These are phyloP conservation scores for Piloderma croceum DNA, from an alignment of 768 basidiomycete species.

Conservation along the genomic window DNA sequence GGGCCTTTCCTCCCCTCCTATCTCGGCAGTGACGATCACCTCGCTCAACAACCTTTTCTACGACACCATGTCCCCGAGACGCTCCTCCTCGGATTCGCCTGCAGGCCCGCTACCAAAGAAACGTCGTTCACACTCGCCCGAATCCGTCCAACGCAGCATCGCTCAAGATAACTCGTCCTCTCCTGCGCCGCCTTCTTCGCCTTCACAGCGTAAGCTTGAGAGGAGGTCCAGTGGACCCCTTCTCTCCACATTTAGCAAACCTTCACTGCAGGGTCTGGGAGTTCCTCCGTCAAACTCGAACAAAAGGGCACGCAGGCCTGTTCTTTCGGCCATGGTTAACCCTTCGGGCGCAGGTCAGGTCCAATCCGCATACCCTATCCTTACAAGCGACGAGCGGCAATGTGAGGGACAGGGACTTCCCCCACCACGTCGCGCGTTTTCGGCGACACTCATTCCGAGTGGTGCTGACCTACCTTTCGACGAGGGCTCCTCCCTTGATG, in stretches of 20 bases:
- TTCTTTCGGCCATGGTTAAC: constrained; percentile 56
- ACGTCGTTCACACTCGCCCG: constrained; percentile 57
- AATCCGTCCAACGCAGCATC: constrained; percentile 45
- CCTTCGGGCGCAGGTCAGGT: constrained; percentile 29
- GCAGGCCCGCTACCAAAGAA: constrained; percentile 40
- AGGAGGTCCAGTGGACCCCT: constrained; percentile 31
- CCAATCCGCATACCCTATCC: constrained; percentile 39
- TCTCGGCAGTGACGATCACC: constrained; percentile 47
- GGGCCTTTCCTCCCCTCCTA: constrained; percentile 31
- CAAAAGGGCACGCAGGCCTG: constrained; percentile 62
- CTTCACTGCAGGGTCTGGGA: constrained; percentile 47
- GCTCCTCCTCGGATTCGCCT: constrained; percentile 42
- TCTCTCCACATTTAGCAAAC: constrained; percentile 42
- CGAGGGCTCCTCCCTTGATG: constrained; percentile 46
- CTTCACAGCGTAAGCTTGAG: constrained; percentile 42
- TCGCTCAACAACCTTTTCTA: constrained; percentile 60
- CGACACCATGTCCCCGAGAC: constrained; percentile 44
- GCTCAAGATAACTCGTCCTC: constrained; percentile 37
- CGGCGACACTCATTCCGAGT: constrained; percentile 53
- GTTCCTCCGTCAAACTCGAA: constrained; percentile 46
- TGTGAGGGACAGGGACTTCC: constrained; percentile 39
- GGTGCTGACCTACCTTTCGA: constrained; percentile 31
- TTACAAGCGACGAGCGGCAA: constrained; percentile 24
- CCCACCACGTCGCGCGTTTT: constrained; percentile 67
- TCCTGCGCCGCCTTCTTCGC: constrained; percentile 48